phyloP scores from a whole-genome alignment of 345 rosid genomes.

The Reutealis trisperma region DNA sequence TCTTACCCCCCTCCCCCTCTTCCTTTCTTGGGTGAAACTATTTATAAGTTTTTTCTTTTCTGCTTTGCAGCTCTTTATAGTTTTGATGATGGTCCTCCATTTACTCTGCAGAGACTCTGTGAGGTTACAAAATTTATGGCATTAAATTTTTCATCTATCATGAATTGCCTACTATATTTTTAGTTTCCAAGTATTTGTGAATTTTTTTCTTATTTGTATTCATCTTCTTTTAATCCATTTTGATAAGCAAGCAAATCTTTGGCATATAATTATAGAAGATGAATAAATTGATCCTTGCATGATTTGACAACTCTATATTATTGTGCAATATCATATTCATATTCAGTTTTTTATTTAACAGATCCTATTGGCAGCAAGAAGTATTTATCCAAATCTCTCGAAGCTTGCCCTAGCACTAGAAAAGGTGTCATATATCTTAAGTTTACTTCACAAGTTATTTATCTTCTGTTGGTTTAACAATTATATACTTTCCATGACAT shows the following conservation, averaged over 20 bases:
- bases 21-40: not conserved
- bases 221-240: not conserved
- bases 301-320: not conserved
- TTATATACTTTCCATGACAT: not conserved
- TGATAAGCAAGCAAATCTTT: conserved; percentile 2
- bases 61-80: conserved; percentile 60
- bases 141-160: not conserved
- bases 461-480: not conserved
- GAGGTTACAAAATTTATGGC: conserved; percentile 53
- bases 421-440: conserved; percentile 47
- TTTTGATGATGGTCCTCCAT: conserved; percentile 89
- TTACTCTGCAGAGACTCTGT: conserved; percentile 90
- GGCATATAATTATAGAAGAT: not conserved
- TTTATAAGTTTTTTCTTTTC: conserved; percentile 7
- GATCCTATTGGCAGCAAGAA: conserved; percentile 75
- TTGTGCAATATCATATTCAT: not conserved
- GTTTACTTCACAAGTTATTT: not conserved
- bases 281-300: not conserved
- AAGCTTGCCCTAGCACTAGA: conserved; percentile 95
- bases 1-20: too few relatives aligned
- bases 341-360: conserved; percentile 26
- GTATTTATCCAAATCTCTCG: conserved; percentile 80
- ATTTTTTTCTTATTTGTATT: not conserved
- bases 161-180: not conserved
- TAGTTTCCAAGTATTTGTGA: not conserved